Conservation (phyloP, 2,329 filamentous ascomycete species). For the Penicillium sp. region DNA sequence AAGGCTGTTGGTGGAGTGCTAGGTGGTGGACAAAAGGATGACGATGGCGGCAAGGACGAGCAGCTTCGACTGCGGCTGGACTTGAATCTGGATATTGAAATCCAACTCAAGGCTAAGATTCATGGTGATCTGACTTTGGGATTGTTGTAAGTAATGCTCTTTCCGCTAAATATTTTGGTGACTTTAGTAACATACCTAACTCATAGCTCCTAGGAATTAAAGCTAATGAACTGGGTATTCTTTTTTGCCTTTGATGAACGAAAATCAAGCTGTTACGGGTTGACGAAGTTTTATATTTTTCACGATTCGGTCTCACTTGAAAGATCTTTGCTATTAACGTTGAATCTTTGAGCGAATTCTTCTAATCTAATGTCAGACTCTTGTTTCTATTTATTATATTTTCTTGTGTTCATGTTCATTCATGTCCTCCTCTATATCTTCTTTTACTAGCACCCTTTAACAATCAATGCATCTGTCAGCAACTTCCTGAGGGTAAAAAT, state of each 20-base stretch:
- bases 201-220: constrained; percentile 16
- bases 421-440: neutral
- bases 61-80: constrained; percentile 70
- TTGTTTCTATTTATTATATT: neutral
- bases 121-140: constrained; percentile 78
- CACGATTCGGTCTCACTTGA: neutral
- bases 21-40: constrained; percentile 35
- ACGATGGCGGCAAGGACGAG: constrained; percentile 51
- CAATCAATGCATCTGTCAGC: neutral
- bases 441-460: neutral
- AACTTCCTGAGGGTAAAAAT: no score
- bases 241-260: neutral
- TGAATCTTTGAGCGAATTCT: neutral
- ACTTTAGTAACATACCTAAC: constrained; percentile 18
- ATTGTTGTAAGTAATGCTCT: constrained; percentile 60
- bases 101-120: constrained; percentile 80
- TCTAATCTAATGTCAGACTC: neutral
- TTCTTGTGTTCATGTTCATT: neutral
- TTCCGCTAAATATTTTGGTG: neutral
- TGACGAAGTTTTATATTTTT: constrained; percentile 5
- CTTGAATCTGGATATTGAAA: constrained; percentile 76
- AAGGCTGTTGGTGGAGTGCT: constrained; percentile 40
- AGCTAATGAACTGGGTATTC: constrained; percentile 8
- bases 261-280: neutral
- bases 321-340: neutral